A percentile compares a stretch with the other conserved stretches of the same genome.
These are phyloP conservation scores for Ganoderma lingzhi DNA, from an alignment of 1,284 basidiomycete genomes.

Conservation along the genomic window DNA sequence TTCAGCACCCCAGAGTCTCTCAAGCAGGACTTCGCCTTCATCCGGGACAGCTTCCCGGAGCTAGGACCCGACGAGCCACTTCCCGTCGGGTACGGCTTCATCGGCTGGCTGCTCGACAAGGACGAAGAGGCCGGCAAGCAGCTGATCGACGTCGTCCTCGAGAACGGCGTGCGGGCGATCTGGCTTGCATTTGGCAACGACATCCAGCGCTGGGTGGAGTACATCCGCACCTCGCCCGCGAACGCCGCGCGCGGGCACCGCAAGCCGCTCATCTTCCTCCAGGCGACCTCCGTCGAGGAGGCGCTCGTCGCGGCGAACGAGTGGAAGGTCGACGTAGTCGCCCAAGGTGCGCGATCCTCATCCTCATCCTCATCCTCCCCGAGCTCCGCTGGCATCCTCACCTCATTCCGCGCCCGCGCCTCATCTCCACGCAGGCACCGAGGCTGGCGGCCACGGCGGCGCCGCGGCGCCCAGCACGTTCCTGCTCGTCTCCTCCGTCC, in stretches of 20 bases:
- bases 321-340: constrained; percentile 79
- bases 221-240: constrained; percentile 61
- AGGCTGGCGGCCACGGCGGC: constrained; percentile 79
- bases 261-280: constrained; percentile 67
- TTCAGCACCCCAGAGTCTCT: constrained; percentile 48
- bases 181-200: constrained; percentile 78
- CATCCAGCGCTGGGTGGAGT: constrained; percentile 64
- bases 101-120: constrained; percentile 77
- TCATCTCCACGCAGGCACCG: constrained; percentile 57
- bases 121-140: constrained; percentile 46
- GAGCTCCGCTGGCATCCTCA: constrained; percentile 3
- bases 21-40: constrained; percentile 55
- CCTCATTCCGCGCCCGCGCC: no score
- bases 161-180: constrained; percentile 65
- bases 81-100: constrained; percentile 77
- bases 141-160: constrained; percentile 59
- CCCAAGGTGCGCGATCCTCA: constrained; percentile 62
- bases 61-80: constrained; percentile 45
- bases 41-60: constrained; percentile 49
- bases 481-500: constrained; percentile 64
- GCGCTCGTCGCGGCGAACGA: constrained; percentile 61
- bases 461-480: constrained; percentile 62
- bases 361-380: background rate
- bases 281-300: constrained; percentile 65
- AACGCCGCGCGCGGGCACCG: constrained; percentile 43